Percentiles rank a stretch among this genome's conserved stretches.
These are phyloP conservation scores for Vickermania spadyakhi DNA, from an alignment of 208 protist genomes.

Conservation along the genomic window DNA sequence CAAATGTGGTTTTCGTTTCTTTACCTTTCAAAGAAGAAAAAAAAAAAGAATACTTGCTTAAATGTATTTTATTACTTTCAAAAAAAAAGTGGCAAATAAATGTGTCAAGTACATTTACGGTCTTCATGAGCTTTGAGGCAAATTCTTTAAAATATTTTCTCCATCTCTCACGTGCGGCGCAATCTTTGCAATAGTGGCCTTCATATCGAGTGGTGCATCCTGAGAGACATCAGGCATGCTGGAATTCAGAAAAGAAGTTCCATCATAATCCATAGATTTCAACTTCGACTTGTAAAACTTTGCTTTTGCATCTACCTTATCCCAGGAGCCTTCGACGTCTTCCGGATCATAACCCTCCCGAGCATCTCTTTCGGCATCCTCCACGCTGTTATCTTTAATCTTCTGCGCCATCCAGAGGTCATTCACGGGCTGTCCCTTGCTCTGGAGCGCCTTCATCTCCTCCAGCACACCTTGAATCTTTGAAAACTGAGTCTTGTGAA, in stretches of 20 bases:
- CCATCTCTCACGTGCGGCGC: slow-evolving; percentile 77
- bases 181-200: slow-evolving; percentile 64
- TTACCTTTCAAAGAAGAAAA: too few species aligned
- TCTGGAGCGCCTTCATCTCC: slow-evolving; percentile 69
- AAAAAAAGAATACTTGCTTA: too few species aligned
- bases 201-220: slow-evolving; percentile 80
- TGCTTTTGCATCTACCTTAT: slow-evolving; percentile 67
- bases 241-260: slow-evolving; percentile 39
- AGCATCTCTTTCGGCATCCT: slow-evolving; percentile 29
- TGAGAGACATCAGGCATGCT: slow-evolving; percentile 63
- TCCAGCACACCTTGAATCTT: slow-evolving; percentile 61
- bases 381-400: slow-evolving; percentile 22
- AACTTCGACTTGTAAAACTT: slow-evolving; percentile 84
- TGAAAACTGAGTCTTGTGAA: slow-evolving; percentile 71
- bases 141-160: slow-evolving; percentile 63
- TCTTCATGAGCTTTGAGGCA: slow-evolving; percentile 26
- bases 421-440: slow-evolving; percentile 60
- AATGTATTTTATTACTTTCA: too few species aligned
- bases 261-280: slow-evolving; percentile 85
- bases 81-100: too few species aligned
- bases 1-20: too few species aligned
- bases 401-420: slow-evolving; percentile 76
- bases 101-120: too few species aligned
- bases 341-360: slow-evolving; percentile 62
- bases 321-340: slow-evolving; percentile 76